phyloP scores from a whole-genome alignment of 2,329 filamentous ascomycete genomes.

The Cercospora beticola region DNA sequence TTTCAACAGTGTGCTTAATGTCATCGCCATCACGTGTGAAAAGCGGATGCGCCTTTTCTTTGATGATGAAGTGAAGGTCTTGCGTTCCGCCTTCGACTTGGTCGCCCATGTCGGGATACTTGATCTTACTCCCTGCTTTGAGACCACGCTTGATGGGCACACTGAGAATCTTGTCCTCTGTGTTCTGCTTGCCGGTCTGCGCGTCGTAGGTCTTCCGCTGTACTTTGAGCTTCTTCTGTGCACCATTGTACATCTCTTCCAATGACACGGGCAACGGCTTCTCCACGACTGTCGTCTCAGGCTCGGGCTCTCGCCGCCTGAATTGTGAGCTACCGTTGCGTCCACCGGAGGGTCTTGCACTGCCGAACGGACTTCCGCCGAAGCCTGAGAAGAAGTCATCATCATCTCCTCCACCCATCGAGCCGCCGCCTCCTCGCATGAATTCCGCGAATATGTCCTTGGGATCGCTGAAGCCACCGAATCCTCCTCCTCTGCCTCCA shows the following conservation, averaged over 20 bases:
- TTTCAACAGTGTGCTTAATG: constrained; percentile 71
- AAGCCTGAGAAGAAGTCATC: constrained; percentile 53
- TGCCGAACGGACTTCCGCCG: constrained; percentile 43
- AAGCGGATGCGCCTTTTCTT: constrained; percentile 87
- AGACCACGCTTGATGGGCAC: constrained; percentile 94
- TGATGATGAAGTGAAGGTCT: constrained; percentile 90
- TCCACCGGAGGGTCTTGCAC: constrained; percentile 45
- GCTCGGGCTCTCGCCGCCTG: constrained; percentile 57
- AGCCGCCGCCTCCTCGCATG: constrained; percentile 59
- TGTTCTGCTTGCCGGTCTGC: constrained; percentile 74
- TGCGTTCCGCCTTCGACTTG: constrained; percentile 95
- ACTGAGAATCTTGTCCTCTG: constrained; percentile 85
- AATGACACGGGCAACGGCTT: constrained; percentile 75
- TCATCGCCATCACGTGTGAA: constrained; percentile 89
- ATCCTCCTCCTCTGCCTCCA: constrained; percentile 59
- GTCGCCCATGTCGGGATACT: constrained; percentile 96
- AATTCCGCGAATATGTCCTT: constrained; percentile 86
- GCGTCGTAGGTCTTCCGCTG: constrained; percentile 92
- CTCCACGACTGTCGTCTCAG: constrained; percentile 89
- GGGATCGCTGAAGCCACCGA: constrained; percentile 73
- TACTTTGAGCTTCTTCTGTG: constrained; percentile 96
- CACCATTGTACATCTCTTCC: constrained; percentile 84
- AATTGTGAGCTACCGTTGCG: constrained; percentile 40
- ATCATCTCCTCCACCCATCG: constrained; percentile 48
- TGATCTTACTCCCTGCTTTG: constrained; percentile 97